These are phyloP conservation scores for Exophiala alcalophila DNA, from an alignment of 2,329 filamentous ascomycete genomes.

Conservation along the genomic window DNA sequence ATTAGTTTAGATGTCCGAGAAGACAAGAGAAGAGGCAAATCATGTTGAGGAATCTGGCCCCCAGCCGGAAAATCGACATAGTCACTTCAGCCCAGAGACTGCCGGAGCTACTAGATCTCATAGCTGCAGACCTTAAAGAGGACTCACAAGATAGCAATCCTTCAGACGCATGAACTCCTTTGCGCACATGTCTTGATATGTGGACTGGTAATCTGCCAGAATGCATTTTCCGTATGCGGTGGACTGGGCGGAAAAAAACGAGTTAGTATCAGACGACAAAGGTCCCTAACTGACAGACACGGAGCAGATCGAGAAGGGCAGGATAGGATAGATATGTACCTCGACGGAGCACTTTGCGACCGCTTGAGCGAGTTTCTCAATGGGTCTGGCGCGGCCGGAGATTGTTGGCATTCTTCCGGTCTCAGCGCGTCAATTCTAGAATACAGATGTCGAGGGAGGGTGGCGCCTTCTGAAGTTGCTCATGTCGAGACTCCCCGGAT, in stretches of 20 bases:
- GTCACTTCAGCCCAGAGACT: no score
- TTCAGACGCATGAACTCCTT: slow-evolving; percentile 83
- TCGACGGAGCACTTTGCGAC: slow-evolving; percentile 64
- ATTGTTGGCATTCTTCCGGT: slow-evolving; percentile 40
- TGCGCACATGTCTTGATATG: slow-evolving; percentile 85
- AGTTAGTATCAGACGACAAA: not conserved
- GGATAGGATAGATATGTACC: slow-evolving; percentile 42
- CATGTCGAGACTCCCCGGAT: no score
- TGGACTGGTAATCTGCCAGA: slow-evolving; percentile 80
- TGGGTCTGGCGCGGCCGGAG: slow-evolving; percentile 56
- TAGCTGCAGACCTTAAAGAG: no score
- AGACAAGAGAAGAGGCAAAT: not conserved
- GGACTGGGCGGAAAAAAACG: slow-evolving; percentile 54
- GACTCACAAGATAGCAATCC: slow-evolving; percentile 76
- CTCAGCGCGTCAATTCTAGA: no score
- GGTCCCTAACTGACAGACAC: not conserved
- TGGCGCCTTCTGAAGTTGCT: no score
- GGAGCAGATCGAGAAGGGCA: not conserved
- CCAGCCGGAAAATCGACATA: no score
- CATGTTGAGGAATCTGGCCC: no score
- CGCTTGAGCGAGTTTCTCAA: slow-evolving; percentile 66
- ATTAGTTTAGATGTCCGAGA: slow-evolving; percentile 10
- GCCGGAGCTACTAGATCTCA: no score
- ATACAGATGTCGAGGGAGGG: no score
- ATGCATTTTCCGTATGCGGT: slow-evolving; percentile 88